Evolutionary conservation across 2,329 filamentous ascomycete genomes (phyloP).

Genomic region (Chaetothyriales sp.): DNA sequence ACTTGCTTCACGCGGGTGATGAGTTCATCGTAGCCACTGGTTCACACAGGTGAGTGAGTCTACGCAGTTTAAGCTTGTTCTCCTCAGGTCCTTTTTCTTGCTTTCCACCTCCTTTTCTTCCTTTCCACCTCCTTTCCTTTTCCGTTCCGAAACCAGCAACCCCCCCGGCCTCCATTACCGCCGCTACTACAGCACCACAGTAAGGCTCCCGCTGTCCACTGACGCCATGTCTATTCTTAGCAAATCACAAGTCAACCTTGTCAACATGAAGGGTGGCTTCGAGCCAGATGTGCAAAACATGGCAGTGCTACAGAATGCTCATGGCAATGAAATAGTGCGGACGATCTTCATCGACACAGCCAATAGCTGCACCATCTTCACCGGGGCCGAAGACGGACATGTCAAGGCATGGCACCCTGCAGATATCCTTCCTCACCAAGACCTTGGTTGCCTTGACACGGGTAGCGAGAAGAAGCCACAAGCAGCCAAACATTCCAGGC

Average conservation of each 20-base stretch:
- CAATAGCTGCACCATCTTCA: slow-evolving; percentile 29
- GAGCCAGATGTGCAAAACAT: slow-evolving; percentile 28
- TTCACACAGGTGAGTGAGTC: slow-evolving; percentile 13
- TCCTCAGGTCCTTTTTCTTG: too few species aligned
- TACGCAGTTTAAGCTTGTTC: background rate
- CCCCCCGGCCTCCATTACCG: too few species aligned
- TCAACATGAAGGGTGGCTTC: slow-evolving; percentile 20
- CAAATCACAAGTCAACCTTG: slow-evolving; percentile 25
- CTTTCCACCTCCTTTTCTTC: background rate
- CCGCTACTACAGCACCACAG: background rate
- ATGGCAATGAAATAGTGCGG: slow-evolving; percentile 36
- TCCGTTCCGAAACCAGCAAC: background rate
- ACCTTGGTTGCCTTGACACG: background rate
- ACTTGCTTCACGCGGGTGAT: slow-evolving; percentile 28
- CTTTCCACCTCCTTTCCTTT: background rate
- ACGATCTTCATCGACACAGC: slow-evolving; percentile 23
- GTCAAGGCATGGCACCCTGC: slow-evolving; percentile 11
- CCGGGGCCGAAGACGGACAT: slow-evolving; percentile 32
- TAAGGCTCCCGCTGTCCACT: background rate
- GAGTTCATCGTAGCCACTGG: slow-evolving; percentile 17
- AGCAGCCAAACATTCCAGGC: slow-evolving; percentile 3
- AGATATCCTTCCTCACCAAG: background rate
- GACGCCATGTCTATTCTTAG: slow-evolving; percentile 2
- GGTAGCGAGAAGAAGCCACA: background rate
- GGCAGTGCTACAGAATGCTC: slow-evolving; percentile 32